A percentile compares a stretch with the other conserved stretches of the same genome.
Conservation (phyloP, 2,329 filamentous ascomycete genomes). For the Aspergillus niger region DNA sequence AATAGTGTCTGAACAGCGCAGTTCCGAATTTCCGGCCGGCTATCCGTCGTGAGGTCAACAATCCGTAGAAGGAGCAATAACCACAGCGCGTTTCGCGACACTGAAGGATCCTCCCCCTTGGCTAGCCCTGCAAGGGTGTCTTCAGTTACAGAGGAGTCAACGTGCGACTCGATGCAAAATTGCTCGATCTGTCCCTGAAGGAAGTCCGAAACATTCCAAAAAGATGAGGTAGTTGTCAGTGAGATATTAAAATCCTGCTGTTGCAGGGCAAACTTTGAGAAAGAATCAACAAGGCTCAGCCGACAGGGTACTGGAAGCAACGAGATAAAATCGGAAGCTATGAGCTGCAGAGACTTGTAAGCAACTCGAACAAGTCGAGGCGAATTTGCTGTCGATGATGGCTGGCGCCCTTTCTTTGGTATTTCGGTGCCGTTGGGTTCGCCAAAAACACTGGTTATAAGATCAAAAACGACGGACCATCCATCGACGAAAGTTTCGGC, state of each 20-base stretch:
- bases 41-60: slow-evolving; percentile 44
- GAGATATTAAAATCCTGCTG: slow-evolving; percentile 93
- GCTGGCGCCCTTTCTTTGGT: slow-evolving; percentile 20
- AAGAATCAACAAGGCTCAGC: slow-evolving; percentile 76
- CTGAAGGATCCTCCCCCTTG: slow-evolving; percentile 58
- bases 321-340: slow-evolving; percentile 90
- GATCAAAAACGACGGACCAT: slow-evolving; percentile 83
- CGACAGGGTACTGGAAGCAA: slow-evolving; percentile 72
- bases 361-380: slow-evolving; percentile 78
- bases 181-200: slow-evolving; percentile 57
- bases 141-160: slow-evolving; percentile 54
- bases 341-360: slow-evolving; percentile 85
- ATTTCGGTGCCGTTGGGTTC: slow-evolving; percentile 30
- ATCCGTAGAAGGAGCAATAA: slow-evolving; percentile 42
- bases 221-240: slow-evolving; percentile 89
- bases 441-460: slow-evolving; percentile 80
- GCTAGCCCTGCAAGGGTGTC: slow-evolving; percentile 61
- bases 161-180: slow-evolving; percentile 40
- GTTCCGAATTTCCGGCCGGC: slow-evolving; percentile 46
- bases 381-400: slow-evolving; percentile 50
- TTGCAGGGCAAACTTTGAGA: slow-evolving; percentile 87
- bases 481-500: slow-evolving; percentile 80
- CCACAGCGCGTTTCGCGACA: slow-evolving; percentile 51
- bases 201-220: slow-evolving; percentile 93
- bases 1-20: slow-evolving; percentile 86